Conservation (phyloP, 2,329 filamentous ascomycete genomes). For the Pseudogymnoascus sp. region DNA sequence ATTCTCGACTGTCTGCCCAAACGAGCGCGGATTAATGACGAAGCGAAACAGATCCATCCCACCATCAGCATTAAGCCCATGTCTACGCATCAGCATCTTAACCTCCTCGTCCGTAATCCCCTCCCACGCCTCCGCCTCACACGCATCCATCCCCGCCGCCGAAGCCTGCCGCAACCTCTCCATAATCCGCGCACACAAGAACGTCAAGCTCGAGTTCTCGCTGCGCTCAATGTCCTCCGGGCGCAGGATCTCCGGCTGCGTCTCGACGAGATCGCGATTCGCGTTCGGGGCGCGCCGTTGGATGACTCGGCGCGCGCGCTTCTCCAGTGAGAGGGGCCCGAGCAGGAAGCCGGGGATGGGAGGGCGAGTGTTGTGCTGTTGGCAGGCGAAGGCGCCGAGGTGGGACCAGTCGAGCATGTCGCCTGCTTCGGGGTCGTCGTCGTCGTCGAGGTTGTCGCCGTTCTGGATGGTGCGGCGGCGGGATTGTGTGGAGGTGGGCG, state of each 20-base stretch:
- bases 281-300: conserved; percentile 64
- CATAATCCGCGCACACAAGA: conserved; percentile 70
- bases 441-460: conserved; percentile 55
- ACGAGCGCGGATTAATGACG: conserved; percentile 81
- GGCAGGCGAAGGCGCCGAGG: conserved; percentile 70
- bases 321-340: conserved; percentile 83
- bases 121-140: conserved; percentile 40
- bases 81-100: conserved; percentile 53
- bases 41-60: conserved; percentile 80
- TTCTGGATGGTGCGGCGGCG: conserved; percentile 33
- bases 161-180: conserved; percentile 50
- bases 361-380: conserved; percentile 67
- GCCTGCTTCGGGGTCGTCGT: conserved; percentile 62
- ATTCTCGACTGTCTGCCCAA: conserved; percentile 93
- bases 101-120: conserved; percentile 43
- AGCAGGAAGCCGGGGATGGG: conserved; percentile 77
- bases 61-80: conserved; percentile 60
- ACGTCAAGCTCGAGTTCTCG: conserved; percentile 75
- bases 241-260: conserved; percentile 70
- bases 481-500: conserved; percentile 39
- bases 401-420: conserved; percentile 82
- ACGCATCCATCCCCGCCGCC: conserved; percentile 41
- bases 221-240: conserved; percentile 64
- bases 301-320: conserved; percentile 64
- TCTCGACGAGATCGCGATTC: conserved; percentile 61